Evolutionary conservation across 305 asterid genomes (phyloP).

Genomic region (Solanum chacoense): DNA sequence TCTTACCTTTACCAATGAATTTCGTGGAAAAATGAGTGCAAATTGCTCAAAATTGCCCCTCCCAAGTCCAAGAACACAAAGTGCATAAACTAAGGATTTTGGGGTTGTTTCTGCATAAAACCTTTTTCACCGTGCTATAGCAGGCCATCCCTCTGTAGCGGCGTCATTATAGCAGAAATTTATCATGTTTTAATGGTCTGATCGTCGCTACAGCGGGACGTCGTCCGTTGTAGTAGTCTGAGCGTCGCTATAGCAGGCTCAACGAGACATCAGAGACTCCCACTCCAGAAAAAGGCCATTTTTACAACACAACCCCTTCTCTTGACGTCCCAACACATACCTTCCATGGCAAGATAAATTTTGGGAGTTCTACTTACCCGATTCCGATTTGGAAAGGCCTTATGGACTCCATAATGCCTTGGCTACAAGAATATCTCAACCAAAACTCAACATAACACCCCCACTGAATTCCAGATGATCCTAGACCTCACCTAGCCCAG

Average conservation of each 20-base stretch:
- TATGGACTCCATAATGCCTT: background rate
- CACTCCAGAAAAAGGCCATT: background rate
- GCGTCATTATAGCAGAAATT: background rate
- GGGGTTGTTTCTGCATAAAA: background rate
- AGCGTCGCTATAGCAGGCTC: background rate
- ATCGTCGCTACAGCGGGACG: too few species aligned
- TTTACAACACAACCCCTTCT: background rate
- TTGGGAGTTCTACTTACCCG: background rate
- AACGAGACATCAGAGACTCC: background rate
- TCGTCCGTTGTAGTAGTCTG: background rate
- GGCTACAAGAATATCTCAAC: background rate
- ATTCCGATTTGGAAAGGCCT: background rate
- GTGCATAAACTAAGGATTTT: background rate
- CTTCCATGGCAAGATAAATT: background rate
- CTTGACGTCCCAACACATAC: background rate
- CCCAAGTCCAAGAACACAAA: background rate
- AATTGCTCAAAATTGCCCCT: background rate
- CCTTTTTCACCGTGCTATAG: background rate
- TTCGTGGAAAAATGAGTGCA: background rate
- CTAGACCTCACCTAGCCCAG: background rate
- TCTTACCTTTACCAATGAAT: background rate
- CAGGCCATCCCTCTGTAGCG: background rate
- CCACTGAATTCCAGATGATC: background rate
- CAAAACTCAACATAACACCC: background rate
- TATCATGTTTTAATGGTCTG: background rate